Conservation (phyloP, 2,329 filamentous ascomycete genomes). For the Colletotrichum sublineola region DNA sequence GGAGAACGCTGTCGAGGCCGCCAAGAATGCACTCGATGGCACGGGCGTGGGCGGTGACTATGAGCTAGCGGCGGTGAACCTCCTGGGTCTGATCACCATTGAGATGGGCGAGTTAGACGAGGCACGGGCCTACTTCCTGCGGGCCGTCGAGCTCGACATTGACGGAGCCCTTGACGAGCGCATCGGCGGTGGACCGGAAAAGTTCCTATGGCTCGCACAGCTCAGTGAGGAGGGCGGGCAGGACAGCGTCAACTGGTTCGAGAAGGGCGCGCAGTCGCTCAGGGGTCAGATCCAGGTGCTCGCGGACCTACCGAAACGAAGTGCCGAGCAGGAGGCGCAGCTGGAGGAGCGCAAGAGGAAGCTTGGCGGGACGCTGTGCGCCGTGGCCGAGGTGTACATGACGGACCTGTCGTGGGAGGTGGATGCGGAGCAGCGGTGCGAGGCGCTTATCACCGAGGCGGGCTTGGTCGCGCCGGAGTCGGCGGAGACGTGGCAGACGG, state of each 20-base stretch:
- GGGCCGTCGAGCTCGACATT: constrained; percentile 81
- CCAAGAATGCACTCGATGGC: constrained; percentile 58
- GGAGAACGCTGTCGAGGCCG: constrained; percentile 56
- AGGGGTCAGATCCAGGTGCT: constrained; percentile 77
- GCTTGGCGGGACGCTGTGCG: constrained; percentile 91
- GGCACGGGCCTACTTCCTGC: constrained; percentile 79
- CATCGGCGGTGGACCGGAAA: constrained; percentile 87
- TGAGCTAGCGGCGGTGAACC: constrained; percentile 76
- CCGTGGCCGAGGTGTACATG: constrained; percentile 98
- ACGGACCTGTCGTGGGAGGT: constrained; percentile 95
- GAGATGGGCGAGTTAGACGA: constrained; percentile 85
- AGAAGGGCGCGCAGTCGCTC: constrained; percentile 79
- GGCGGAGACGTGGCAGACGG: constrained; percentile 93
- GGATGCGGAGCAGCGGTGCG: constrained; percentile 90
- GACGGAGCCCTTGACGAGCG: constrained; percentile 79
- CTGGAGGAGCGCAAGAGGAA: constrained; percentile 81
- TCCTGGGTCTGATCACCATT: constrained; percentile 85
- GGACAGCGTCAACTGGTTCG: constrained; percentile 76
- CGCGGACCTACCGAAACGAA: constrained; percentile 60
- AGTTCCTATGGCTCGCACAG: constrained; percentile 95
- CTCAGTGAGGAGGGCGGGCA: constrained; percentile 79
- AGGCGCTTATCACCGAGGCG: constrained; percentile 90
- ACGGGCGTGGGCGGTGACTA: constrained; percentile 61
- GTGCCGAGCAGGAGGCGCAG: constrained; percentile 55
- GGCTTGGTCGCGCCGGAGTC: constrained; percentile 84